Evolutionary conservation across 352 stramenopile genomes (phyloP).

Genomic region (Saprolegnia diclina): DNA sequence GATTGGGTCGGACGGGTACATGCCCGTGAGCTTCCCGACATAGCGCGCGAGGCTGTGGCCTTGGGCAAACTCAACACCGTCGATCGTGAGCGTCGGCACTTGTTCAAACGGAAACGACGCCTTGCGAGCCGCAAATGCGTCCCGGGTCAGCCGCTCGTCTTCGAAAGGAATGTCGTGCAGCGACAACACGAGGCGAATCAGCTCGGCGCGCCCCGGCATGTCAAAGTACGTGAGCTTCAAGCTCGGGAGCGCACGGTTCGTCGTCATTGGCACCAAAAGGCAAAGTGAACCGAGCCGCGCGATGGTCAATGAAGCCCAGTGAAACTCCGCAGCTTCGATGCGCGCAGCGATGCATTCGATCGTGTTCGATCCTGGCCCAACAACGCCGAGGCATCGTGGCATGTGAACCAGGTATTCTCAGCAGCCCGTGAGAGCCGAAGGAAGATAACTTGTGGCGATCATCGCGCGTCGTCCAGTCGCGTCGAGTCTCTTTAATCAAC

Average conservation of each 20-base stretch:
- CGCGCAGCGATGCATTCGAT: no score
- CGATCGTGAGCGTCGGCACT: slow-evolving; percentile 43
- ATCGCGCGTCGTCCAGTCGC: no score
- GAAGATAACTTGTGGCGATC: no score
- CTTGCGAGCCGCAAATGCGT: slow-evolving; percentile 38
- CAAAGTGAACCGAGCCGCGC: slow-evolving; percentile 17
- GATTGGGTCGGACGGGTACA: slow-evolving; percentile 39
- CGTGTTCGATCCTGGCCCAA: no score
- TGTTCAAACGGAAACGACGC: slow-evolving; percentile 37
- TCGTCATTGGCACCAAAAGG: no score
- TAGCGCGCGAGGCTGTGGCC: slow-evolving; percentile 48
- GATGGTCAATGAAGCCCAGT: not conserved
- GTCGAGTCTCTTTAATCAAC: no score
- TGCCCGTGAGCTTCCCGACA: slow-evolving; percentile 38
- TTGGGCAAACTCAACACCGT: slow-evolving; percentile 36
- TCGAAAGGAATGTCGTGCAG: slow-evolving; percentile 49
- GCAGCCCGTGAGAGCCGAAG: no score
- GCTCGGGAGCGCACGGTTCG: slow-evolving; percentile 31
- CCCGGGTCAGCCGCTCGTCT: slow-evolving; percentile 35
- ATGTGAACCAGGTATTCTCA: no score
- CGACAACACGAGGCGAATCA: slow-evolving; percentile 42
- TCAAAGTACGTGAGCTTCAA: slow-evolving; percentile 51
- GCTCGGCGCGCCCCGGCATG: slow-evolving; percentile 36
- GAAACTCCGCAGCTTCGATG: no score
- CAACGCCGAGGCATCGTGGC: no score